Base-by-base conservation (phyloP, 108 stramenopile species). In the Fragilaria crotonensis region DNA sequence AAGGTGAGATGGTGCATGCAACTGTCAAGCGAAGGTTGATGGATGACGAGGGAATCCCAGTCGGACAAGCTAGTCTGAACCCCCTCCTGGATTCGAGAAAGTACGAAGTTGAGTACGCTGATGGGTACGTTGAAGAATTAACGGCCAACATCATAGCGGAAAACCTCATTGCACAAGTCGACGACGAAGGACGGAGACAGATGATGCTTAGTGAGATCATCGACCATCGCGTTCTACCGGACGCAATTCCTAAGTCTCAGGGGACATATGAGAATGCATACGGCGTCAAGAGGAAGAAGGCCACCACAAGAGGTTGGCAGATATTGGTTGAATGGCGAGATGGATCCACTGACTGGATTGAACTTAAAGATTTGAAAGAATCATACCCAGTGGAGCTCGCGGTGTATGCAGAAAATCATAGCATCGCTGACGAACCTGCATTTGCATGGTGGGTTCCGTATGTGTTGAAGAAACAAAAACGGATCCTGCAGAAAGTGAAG, bases 391-490 rank as follows among this genome's bases (percentile, higher is more conserved):
- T 77, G 0, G 54, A 72, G 25, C 19, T 73, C 0, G 77, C 77
- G 17, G 69, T 71, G 29, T 73, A 73, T 67, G 72, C 60, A 0
- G 51, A 41, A 1, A 51, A 27, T 0, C 52, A 59, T 1, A 30
- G 47, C 2, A 64, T 77, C 32, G 21, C 18, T 0, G 52, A 72
- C n/a, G 67, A 72, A 48, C 66, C 62, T 33, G 70, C 70, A 18
- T 77, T 72, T 54, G 54, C 48, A 3, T 77, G 76, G 76, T 77
- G 76, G 76, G 63, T 69, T 0, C 56, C 54, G 0, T 45, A 56
- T 18, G 21, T 20, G 21, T 21, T 73, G 0, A 4, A n/a, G n/a
- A n/a, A n/a, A n/a, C n/a, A n/a, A n/a, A n/a, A n/a, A n/a, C n/a
- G n/a, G n/a, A n/a, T n/a, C n/a, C n/a, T n/a, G n/a, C n/a, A n/a